Evolutionary conservation across 1,284 basidiomycete species (phyloP).

Genomic region (Naganishia sp.): DNA sequence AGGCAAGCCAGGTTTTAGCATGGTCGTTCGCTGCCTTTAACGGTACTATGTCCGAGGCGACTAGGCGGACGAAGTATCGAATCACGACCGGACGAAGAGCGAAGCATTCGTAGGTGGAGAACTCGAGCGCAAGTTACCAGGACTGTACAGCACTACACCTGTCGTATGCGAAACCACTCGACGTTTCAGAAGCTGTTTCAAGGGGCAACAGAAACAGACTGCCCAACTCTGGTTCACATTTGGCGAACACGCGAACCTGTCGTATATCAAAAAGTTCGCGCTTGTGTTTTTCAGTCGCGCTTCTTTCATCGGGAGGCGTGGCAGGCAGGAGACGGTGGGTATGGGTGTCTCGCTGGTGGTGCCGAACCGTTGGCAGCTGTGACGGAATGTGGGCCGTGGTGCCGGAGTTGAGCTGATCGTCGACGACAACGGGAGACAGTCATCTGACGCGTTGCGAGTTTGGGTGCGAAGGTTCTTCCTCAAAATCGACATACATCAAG

Average conservation of each 20-base stretch:
- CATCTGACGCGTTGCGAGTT: slow-evolving; percentile 3
- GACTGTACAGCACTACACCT: no score
- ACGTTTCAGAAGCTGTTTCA: no score
- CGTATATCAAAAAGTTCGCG: background rate
- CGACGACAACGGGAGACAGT: background rate
- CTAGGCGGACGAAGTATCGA: no score
- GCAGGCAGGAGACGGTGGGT: background rate
- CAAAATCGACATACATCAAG: slow-evolving; percentile 30
- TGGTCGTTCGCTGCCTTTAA: no score
- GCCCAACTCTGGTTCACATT: background rate
- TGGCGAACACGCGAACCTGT: background rate
- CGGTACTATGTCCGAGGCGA: no score
- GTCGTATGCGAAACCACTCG: no score
- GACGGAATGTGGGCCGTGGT: slow-evolving; percentile 7
- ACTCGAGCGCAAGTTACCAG: no score
- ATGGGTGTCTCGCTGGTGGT: slow-evolving; percentile 2
- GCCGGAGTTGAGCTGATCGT: slow-evolving; percentile 19
- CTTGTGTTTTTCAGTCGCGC: background rate
- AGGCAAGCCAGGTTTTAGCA: no score
- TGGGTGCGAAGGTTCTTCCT: slow-evolving; percentile 25
- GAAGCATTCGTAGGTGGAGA: no score
- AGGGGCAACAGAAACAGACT: background rate
- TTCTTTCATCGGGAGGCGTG: background rate
- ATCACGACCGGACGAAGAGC: no score
- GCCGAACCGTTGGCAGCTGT: slow-evolving; percentile 10